A percentile compares a stretch with the other conserved stretches of the same genome.
Evolutionary conservation across 352 stramenopile genomes (phyloP).

Genomic region (Albugo candida): DNA sequence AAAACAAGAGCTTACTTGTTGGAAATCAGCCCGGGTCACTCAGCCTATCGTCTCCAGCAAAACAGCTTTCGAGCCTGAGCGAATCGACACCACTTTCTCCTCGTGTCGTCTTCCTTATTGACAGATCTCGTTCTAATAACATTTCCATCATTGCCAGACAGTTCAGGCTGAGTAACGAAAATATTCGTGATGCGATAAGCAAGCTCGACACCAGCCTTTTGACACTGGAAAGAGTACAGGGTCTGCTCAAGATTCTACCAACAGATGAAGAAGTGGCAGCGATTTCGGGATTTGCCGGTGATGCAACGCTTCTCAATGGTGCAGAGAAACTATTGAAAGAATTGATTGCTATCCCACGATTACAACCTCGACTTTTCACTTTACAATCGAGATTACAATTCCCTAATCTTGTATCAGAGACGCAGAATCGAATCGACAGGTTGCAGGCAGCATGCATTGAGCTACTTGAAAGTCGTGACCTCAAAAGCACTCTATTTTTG

Average conservation of each 20-base stretch:
- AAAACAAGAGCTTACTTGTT: too few relatives aligned
- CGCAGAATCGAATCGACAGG: constrained; percentile 46
- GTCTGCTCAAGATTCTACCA: constrained; percentile 72
- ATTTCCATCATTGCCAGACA: constrained; percentile 95
- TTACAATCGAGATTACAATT: constrained; percentile 52
- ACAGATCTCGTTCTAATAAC: constrained; percentile 52
- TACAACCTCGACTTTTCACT: constrained; percentile 38
- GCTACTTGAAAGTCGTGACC: constrained; percentile 36
- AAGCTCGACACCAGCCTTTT: constrained; percentile 58
- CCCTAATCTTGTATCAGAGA: constrained; percentile 28
- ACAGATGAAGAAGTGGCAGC: constrained; percentile 70
- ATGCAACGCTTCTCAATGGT: constrained; percentile 42
- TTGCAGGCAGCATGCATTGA: constrained; percentile 33
- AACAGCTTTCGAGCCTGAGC: constrained; percentile 28
- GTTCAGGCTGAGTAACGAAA: constrained; percentile 81
- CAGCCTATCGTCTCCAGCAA: constrained; percentile 20
- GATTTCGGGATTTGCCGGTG: constrained; percentile 40
- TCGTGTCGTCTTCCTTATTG: constrained; percentile 53
- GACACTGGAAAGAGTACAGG: constrained; percentile 63
- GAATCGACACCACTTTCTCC: constrained; percentile 17
- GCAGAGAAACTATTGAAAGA: constrained; percentile 63
- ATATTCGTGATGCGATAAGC: constrained; percentile 65
- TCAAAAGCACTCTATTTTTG: constrained; percentile 43
- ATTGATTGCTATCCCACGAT: constrained; percentile 42
- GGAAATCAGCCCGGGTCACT: not conserved